Percentiles rank a stretch among this genome's conserved stretches.
phyloP scores from a whole-genome alignment of 164 flowering plant species.

The Aristolochia contorta region DNA sequence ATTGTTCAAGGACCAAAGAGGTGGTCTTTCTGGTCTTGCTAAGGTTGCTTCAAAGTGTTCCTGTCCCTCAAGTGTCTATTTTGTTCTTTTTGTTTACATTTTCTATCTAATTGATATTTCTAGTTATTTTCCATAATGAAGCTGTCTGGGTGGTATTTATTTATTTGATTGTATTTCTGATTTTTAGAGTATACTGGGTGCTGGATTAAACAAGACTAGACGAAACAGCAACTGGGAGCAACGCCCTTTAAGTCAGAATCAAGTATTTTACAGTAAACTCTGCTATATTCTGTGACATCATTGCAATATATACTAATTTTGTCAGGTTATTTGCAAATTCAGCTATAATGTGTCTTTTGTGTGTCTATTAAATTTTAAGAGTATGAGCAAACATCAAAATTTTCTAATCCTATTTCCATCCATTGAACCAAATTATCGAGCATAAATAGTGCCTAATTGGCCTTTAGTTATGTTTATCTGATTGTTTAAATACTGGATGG shows the following conservation, averaged over 20 bases:
- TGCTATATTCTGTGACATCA: too few species aligned
- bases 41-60: slow-evolving; percentile 30
- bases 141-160: neutral
- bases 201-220: slow-evolving; percentile 81
- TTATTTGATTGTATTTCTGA: neutral
- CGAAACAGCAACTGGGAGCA: slow-evolving; percentile 95
- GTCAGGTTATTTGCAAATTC: too few species aligned
- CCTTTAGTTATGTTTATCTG: too few species aligned
- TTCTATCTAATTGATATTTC: neutral
- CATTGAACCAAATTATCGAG: too few species aligned
- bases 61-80: neutral
- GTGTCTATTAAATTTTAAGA: too few species aligned
- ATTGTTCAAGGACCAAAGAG: slow-evolving; percentile 63
- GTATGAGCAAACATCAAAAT: too few species aligned
- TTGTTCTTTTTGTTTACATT: neutral
- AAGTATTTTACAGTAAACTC: slow-evolving; percentile 28
- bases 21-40: slow-evolving; percentile 92
- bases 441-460: too few species aligned
- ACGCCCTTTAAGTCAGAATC: slow-evolving; percentile 68
- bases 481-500: neutral
- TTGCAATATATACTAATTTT: too few species aligned
- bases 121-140: neutral
- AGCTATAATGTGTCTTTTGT: too few species aligned
- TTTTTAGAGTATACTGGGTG: slow-evolving; percentile 70
- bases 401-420: too few species aligned